Evolutionary conservation across 73 alveolate genomes (phyloP).

Genomic region (Durusdinium trenchii): DNA sequence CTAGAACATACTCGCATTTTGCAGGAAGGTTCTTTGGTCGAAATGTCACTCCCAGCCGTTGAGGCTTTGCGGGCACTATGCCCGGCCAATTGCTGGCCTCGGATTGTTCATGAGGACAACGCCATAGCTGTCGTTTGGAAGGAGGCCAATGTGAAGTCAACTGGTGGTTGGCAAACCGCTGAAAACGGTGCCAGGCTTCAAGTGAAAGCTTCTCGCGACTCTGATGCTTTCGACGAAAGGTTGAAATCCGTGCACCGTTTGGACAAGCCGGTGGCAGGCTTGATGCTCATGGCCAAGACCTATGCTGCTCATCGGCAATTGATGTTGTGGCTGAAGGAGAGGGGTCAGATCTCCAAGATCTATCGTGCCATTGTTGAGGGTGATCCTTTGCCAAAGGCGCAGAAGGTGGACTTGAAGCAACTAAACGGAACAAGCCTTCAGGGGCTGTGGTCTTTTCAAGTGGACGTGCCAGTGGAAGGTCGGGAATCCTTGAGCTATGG

Average conservation of each 20-base stretch:
- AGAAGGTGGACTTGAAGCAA: neutral
- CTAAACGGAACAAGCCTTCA: neutral
- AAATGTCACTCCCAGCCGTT: neutral
- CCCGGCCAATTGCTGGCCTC: slow-evolving; percentile 36
- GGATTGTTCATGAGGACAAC: slow-evolving; percentile 26
- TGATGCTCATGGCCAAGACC: slow-evolving; percentile 65
- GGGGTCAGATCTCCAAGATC: slow-evolving; percentile 1
- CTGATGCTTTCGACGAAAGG: slow-evolving; percentile 37
- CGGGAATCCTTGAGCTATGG: neutral
- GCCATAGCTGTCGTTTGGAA: slow-evolving; percentile 20
- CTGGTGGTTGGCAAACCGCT: slow-evolving; percentile 42
- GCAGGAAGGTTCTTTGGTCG: neutral
- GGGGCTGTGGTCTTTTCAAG: neutral
- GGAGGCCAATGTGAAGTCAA: slow-evolving; percentile 27
- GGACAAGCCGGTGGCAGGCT: slow-evolving; percentile 40
- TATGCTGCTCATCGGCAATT: neutral
- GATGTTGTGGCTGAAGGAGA: neutral
- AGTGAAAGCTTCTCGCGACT: neutral
- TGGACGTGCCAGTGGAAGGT: slow-evolving; percentile 2
- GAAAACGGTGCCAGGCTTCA: slow-evolving; percentile 42
- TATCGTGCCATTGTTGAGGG: slow-evolving; percentile 2
- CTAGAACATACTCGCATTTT: slow-evolving; percentile 25
- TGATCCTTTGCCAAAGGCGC: neutral
- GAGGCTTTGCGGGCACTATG: slow-evolving; percentile 6
- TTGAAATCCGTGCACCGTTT: slow-evolving; percentile 22